Percentiles rank a stretch among this genome's conserved stretches.
Evolutionary conservation across 495 filamentous ascomycete species (phyloP).

Genomic region (Aspergillus mulundensis): DNA sequence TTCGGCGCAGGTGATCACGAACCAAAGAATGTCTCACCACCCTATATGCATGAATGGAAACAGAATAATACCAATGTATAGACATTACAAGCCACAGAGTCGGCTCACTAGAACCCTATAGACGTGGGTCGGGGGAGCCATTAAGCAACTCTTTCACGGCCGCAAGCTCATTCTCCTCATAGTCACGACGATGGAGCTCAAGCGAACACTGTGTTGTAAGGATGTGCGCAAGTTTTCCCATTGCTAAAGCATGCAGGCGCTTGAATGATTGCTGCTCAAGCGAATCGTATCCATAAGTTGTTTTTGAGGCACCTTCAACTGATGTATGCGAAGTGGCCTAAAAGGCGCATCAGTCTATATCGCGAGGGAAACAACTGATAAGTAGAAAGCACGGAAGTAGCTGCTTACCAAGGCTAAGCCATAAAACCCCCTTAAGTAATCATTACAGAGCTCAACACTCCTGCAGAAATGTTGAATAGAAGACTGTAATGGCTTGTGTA

Average conservation of each 20-base stretch:
- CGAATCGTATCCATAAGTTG: slow-evolving; percentile 13
- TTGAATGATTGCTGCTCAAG: slow-evolving; percentile 50
- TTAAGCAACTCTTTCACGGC: slow-evolving; percentile 70
- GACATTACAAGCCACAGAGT: no score
- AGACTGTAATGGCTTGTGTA: slow-evolving; percentile 55
- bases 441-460: slow-evolving; percentile 88
- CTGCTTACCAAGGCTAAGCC: slow-evolving; percentile 72
- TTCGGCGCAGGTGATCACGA: no score
- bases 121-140: background rate
- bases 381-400: background rate
- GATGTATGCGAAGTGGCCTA: slow-evolving; percentile 13
- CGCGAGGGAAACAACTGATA: background rate
- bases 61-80: no score
- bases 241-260: slow-evolving; percentile 68
- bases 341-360: background rate
- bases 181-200: slow-evolving; percentile 60
- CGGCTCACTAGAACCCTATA: background rate
- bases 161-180: slow-evolving; percentile 68
- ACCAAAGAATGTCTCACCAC: no score
- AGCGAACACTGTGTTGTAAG: slow-evolving; percentile 54
- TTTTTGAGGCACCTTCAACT: slow-evolving; percentile 7
- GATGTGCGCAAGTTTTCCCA: slow-evolving; percentile 69
- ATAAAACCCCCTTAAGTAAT: slow-evolving; percentile 89
- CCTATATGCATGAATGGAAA: no score
- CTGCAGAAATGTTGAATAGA: slow-evolving; percentile 80